These are phyloP conservation scores for Paratinospora sagittata DNA, from an alignment of 164 flowering plant genomes.

Conservation along the genomic window DNA sequence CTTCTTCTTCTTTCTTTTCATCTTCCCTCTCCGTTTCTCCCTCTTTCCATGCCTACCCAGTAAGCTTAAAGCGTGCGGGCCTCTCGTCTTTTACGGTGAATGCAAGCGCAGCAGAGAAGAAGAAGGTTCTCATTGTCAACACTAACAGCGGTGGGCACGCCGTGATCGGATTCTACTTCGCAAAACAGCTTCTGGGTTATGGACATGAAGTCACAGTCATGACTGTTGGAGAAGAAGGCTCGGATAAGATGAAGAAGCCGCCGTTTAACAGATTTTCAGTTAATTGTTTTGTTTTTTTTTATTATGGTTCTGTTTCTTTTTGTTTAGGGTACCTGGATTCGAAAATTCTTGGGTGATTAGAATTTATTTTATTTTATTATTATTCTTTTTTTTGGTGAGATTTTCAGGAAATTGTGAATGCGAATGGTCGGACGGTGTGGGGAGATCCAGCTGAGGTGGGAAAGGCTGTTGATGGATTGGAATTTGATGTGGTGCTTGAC, in stretches of 20 bases:
- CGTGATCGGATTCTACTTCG: constrained; percentile 86
- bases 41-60: constrained; percentile 18
- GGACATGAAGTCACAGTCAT: constrained; percentile 86
- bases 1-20: constrained; percentile 22
- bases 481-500: constrained; percentile 84
- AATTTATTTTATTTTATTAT: neutral
- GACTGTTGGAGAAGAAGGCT: constrained; percentile 82
- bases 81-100: constrained; percentile 33
- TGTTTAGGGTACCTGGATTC: neutral
- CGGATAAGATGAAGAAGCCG: constrained; percentile 97
- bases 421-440: constrained; percentile 86
- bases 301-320: neutral
- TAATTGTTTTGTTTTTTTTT: too few species aligned
- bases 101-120: constrained; percentile 53
- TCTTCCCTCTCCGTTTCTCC: constrained; percentile 35
- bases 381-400: neutral
- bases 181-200: constrained; percentile 77
- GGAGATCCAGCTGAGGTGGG: constrained; percentile 80
- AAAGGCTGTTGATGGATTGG: constrained; percentile 50
- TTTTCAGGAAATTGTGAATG: constrained; percentile 71
- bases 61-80: constrained; percentile 14
- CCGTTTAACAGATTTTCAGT: constrained; percentile 91
- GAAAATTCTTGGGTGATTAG: neutral
- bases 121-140: constrained; percentile 83
- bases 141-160: constrained; percentile 96